Base-by-base conservation (phyloP, 306 rosid species). In the Lathyrus tuberosus region DNA sequence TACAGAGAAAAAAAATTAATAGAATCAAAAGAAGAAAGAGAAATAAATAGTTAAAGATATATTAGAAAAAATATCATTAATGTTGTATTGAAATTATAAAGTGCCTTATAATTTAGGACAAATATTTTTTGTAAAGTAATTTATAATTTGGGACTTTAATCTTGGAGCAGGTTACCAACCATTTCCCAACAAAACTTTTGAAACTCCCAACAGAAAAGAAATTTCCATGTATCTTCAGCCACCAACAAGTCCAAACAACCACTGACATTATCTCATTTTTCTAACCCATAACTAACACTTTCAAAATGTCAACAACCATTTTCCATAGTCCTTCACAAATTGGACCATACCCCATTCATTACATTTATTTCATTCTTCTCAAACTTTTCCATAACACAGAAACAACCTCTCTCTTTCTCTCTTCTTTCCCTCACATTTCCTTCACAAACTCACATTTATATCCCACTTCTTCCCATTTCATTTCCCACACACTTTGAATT, bases 361-460 rank as follows among this genome's bases (percentile, higher is more conserved):
- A 22, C 6, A 15, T 7, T 7, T 3, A 14, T 28, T 30, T 4
- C 6, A 16, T 28, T 31, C 41, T 13, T 8, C 38, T 57, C 63
- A 28, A 57, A 13, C 40, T 5, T 60, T 51, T 49, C 44, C 38
- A 43, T 20, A 3, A 12, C 7, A 49, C 22, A 37, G 57, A 61
- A 69, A 11, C 58, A 65, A 43, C 70, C 40, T n/a, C 20, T 65
- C 40, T 13, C 53, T 64, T 63, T 42, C 69, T 24, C 67, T 18
- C 68, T 20, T 20, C 52, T 42, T 67, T 75, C 79, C 41, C 52
- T 48, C 59, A 1, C 0, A 10, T 63, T 76, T 61, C 75, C 80
- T 40, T 35, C 37, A 54, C 46, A 13, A 33, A 20, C 2, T 0
- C 12, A 17, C 20, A 22, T 24, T 57, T 46, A 67, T 47, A 67